These are phyloP conservation scores for Syzygium oleosum DNA, from an alignment of 345 rosid species.

Conservation along the genomic window DNA sequence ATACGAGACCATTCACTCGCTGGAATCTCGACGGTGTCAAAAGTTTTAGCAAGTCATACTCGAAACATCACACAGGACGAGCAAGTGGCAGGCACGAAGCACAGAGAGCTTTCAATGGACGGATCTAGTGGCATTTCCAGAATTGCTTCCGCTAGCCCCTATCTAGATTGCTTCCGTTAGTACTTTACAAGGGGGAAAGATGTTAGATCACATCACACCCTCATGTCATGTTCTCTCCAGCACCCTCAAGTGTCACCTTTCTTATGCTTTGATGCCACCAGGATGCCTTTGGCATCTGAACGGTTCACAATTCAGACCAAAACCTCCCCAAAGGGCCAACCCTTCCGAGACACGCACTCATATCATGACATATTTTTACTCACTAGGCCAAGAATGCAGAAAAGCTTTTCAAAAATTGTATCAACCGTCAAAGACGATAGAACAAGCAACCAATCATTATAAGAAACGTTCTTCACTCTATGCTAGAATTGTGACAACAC, in stretches of 20 bases:
- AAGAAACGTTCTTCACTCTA: background rate
- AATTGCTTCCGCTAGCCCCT: background rate
- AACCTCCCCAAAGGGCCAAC: background rate
- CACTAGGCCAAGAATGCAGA: background rate
- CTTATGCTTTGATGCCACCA: background rate
- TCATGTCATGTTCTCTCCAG: background rate
- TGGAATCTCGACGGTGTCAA: background rate
- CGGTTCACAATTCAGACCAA: background rate
- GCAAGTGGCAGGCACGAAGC: background rate
- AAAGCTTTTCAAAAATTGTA: background rate
- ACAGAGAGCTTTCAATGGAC: background rate
- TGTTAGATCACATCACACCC: background rate
- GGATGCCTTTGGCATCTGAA: background rate
- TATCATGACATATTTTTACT: background rate
- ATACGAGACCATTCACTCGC: background rate
- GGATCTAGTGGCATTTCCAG: background rate
- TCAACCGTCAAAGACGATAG: background rate
- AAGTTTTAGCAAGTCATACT: background rate
- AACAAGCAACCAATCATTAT: background rate
- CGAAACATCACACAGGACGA: background rate
- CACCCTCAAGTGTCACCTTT: background rate
- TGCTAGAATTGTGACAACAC: background rate
- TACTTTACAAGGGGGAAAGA: background rate
- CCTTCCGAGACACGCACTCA: background rate
- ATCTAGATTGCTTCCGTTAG: background rate